Evolutionary conservation across 768 basidiomycete species (phyloP), one percentile per base, ranked within the genome.

Genomic region (Auriscalpium orientale): DNA sequence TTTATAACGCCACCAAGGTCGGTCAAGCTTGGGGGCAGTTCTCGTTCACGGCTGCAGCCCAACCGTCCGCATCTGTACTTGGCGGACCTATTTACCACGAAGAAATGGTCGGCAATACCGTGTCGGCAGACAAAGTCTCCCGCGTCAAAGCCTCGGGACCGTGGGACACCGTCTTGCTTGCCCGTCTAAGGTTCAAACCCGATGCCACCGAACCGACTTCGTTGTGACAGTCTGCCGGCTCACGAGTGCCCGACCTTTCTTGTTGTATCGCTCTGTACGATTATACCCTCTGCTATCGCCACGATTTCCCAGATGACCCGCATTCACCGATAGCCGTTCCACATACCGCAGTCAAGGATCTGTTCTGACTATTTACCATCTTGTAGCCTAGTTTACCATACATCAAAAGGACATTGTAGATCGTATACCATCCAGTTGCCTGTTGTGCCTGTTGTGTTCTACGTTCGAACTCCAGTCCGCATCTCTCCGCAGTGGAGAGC

Each of bases 11-110:
- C 12, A 71, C 78, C 3, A 75, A 70, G 55, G 63, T 65, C 34
- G 82, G 83, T 4, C 77, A 82, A 46, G 79, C 82, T 1, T 93
- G 90, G 90, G 90, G 90, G 8, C 76, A 76, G 15, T 90, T 89
- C 66, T 80, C 82, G 3, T 80, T 49, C 79, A 85, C 66, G 4
- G 76, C 74, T 0, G 74, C 58, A 15, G 61, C 51, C 34, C 45
- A 79, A 34, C 21, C 59, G 13, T 63, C 74, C 9, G 64, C 72
- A 10, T 68, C 68, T 4, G 75, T 73, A 20, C 60, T 67, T 38
- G 68, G 69, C 13, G 82, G 82, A 4, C 80, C 79, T 0, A 70
- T 67, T 2, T 82, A 82, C 59, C 71, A 74, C 49, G 76, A 82
- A 51, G 72, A 73, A 13, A 64, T 65, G 40, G 56, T 61, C 15